Conservation (phyloP, 768 basidiomycete genomes). For the Hygrophoropsis aurantiaca region DNA sequence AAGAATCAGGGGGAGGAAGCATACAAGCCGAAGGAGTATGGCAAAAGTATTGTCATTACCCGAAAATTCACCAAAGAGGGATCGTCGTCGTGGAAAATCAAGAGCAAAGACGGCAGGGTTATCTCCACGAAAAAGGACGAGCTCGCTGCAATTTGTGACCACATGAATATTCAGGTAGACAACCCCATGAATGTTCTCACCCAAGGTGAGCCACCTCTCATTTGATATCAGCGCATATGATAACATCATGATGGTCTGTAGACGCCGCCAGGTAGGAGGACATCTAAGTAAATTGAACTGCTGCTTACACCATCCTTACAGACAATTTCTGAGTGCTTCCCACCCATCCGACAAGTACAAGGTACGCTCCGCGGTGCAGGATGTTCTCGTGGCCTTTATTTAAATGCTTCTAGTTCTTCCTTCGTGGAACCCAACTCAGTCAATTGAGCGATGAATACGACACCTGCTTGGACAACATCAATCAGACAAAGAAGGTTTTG, state of each 20-base stretch:
- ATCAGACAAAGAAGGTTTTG: slow-evolving; percentile 63
- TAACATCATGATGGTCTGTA: slow-evolving; percentile 5
- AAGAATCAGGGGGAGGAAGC: slow-evolving; percentile 94
- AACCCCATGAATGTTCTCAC: slow-evolving; percentile 95
- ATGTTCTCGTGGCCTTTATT: too few species aligned
- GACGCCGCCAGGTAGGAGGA: slow-evolving; percentile 31
- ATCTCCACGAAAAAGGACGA: slow-evolving; percentile 83
- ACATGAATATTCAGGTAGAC: slow-evolving; percentile 96
- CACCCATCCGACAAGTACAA: slow-evolving; percentile 86
- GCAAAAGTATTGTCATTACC: slow-evolving; percentile 80
- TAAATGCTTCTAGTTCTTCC: slow-evolving; percentile 74
- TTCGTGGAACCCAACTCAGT: slow-evolving; percentile 87
- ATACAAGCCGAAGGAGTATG: slow-evolving; percentile 81
- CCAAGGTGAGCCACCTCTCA: slow-evolving; percentile 59
- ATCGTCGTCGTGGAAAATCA: slow-evolving; percentile 79
- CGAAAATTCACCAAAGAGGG: slow-evolving; percentile 81
- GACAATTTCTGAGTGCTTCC: slow-evolving; percentile 85
- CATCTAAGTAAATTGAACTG: neutral
- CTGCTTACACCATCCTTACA: slow-evolving; percentile 23
- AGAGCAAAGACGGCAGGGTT: slow-evolving; percentile 59
- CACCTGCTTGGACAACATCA: slow-evolving; percentile 69
- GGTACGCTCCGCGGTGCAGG: too few species aligned
- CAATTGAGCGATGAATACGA: slow-evolving; percentile 89
- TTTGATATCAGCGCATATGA: slow-evolving; percentile 19
- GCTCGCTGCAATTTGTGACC: slow-evolving; percentile 83